phyloP scores from a whole-genome alignment of 495 filamentous ascomycete species.

The Alectoria sarmentosa region DNA sequence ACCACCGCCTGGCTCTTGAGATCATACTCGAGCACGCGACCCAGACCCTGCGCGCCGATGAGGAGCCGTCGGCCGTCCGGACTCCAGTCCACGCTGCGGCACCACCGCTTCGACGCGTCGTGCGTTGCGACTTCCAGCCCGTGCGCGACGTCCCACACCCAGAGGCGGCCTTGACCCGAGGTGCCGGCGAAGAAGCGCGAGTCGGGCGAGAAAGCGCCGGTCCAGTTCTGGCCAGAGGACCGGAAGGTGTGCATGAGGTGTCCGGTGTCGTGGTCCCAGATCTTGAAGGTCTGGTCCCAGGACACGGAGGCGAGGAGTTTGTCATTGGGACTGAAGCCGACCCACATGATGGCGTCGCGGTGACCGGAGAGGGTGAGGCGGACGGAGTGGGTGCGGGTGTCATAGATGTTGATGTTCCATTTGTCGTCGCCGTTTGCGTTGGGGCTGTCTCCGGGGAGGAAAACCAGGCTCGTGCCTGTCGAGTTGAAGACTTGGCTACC shows the following conservation, averaged over 20 bases:
- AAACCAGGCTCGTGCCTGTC: conserved; percentile 3
- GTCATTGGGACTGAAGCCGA: conserved; percentile 29
- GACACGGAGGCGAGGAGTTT: conserved; percentile 29
- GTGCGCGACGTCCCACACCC: conserved; percentile 20
- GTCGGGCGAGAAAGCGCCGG: conserved; percentile 27
- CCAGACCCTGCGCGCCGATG: neutral
- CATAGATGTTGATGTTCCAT: conserved; percentile 18
- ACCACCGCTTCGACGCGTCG: neutral
- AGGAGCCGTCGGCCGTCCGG: conserved; percentile 16
- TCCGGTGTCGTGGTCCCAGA: conserved; percentile 29
- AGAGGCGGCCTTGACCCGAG: conserved; percentile 1
- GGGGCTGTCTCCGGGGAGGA: neutral
- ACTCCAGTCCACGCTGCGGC: conserved; percentile 19
- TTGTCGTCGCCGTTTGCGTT: neutral
- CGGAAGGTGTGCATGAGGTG: conserved; percentile 23
- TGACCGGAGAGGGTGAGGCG: conserved; percentile 28
- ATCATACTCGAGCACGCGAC: conserved; percentile 7
- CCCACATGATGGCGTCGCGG: conserved; percentile 32
- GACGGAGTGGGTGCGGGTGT: conserved; percentile 17
- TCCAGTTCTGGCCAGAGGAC: conserved; percentile 25
- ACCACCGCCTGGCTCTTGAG: conserved; percentile 14
- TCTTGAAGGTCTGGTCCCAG: conserved; percentile 31
- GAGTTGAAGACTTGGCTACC: conserved; percentile 8
- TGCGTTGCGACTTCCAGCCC: conserved; percentile 22
- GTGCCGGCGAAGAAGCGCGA: conserved; percentile 20